phyloP scores from a whole-genome alignment of 306 rosid species.

The Quercus gilva region DNA sequence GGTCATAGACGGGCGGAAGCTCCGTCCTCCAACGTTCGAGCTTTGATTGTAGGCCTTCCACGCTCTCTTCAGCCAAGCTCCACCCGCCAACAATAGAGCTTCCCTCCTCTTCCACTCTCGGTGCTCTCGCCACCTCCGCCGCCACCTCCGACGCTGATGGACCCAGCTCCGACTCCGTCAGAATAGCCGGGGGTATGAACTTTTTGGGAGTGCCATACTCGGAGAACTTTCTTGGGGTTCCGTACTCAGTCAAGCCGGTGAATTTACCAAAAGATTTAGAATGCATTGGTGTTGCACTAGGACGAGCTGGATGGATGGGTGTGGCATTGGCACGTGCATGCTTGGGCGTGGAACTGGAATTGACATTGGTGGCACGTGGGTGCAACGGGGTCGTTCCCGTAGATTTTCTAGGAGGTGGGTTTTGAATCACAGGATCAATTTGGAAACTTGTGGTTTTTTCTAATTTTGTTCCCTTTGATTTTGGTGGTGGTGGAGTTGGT shows the following conservation, averaged over 20 bases:
- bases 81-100: constrained; percentile 56
- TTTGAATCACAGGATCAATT: constrained; percentile 1
- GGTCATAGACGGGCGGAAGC: constrained; percentile 63
- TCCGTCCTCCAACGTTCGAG: constrained; percentile 80
- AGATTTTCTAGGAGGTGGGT: neutral
- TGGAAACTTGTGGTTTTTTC: neutral
- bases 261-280: neutral
- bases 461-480: neutral
- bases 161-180: constrained; percentile 84
- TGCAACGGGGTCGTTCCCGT: neutral
- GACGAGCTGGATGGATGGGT: neutral
- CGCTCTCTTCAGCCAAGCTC: constrained; percentile 62
- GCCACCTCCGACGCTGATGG: constrained; percentile 98
- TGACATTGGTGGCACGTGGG: neutral
- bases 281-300: constrained; percentile 16
- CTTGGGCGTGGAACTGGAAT: neutral
- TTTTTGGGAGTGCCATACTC: constrained; percentile 11
- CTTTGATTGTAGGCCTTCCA: constrained; percentile 67
- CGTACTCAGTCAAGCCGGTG: constrained; percentile 34
- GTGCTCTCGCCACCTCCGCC: constrained; percentile 46
- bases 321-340: neutral
- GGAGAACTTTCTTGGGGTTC: constrained; percentile 48
- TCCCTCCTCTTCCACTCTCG: constrained; percentile 40
- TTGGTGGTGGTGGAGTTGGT: neutral
- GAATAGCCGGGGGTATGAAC: neutral